A percentile compares a stretch with the other conserved stretches of the same genome.
phyloP scores from a whole-genome alignment of 2,329 filamentous ascomycete genomes.

The Escovopsis weberi region DNA sequence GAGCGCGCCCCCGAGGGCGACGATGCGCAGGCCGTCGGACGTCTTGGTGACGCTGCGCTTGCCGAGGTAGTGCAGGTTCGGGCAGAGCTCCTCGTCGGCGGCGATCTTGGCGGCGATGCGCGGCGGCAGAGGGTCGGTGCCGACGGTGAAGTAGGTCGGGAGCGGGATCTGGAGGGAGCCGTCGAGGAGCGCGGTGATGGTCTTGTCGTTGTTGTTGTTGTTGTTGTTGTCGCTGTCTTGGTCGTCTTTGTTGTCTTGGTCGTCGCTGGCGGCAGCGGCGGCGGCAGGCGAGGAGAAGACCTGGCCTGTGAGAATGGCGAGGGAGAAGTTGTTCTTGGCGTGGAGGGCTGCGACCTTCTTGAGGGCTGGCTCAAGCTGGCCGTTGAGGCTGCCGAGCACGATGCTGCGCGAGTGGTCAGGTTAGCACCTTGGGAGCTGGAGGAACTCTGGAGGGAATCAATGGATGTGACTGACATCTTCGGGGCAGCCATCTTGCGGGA shows the following conservation, averaged over 20 bases:
- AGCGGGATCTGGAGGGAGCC: constrained; percentile 64
- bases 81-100: constrained; percentile 59
- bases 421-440: neutral
- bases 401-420: constrained; percentile 34
- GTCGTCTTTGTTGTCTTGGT: too few relatives aligned
- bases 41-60: constrained; percentile 82
- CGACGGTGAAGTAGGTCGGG: constrained; percentile 83
- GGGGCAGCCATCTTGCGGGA: constrained; percentile 27
- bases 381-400: constrained; percentile 71
- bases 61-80: constrained; percentile 82
- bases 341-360: constrained; percentile 69
- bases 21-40: constrained; percentile 74
- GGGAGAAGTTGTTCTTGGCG: constrained; percentile 73
- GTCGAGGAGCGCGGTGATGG: constrained; percentile 49
- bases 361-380: constrained; percentile 61
- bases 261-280: too few relatives aligned
- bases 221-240: too few relatives aligned
- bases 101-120: constrained; percentile 60
- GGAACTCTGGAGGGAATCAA: neutral
- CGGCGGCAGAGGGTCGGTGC: constrained; percentile 54
- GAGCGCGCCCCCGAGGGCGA: constrained; percentile 65
- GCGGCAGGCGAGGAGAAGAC: constrained; percentile 48
- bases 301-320: constrained; percentile 74
- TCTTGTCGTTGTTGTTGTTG: constrained; percentile 30
- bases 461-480: constrained; percentile 28